These are phyloP conservation scores for Vitis cinerea DNA, from an alignment of 164 flowering plant genomes.

Conservation along the genomic window DNA sequence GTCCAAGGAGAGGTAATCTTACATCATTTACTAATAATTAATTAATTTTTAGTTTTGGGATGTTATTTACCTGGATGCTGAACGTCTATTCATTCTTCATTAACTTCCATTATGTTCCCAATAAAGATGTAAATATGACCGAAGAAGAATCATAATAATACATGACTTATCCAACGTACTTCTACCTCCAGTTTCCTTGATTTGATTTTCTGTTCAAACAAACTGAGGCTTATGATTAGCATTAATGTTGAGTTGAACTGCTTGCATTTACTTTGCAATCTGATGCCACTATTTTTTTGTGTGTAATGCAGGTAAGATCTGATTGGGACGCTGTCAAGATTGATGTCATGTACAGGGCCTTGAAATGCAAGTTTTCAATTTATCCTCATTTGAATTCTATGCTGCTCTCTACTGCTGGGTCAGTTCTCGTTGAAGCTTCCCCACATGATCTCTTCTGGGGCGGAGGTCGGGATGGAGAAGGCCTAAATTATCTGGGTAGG, in stretches of 20 bases:
- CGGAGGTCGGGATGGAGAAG: conserved; percentile 94
- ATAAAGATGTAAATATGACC: too few relatives aligned
- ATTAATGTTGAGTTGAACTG: too few relatives aligned
- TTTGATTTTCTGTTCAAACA: not conserved
- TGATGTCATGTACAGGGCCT: conserved; percentile 82
- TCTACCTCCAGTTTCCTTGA: not conserved
- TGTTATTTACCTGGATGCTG: too few relatives aligned
- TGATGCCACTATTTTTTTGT: not conserved
- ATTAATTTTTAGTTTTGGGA: too few relatives aligned
- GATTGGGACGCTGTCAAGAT: conserved; percentile 82
- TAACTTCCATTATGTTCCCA: too few relatives aligned
- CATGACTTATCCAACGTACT: too few relatives aligned
- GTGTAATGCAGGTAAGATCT: conserved; percentile 58
- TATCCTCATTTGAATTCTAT: conserved; percentile 81
- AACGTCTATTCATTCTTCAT: too few relatives aligned
- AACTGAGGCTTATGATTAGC: not conserved
- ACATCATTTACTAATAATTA: too few relatives aligned
- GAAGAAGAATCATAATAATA: too few relatives aligned
- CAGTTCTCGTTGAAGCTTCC: conserved; percentile 92
- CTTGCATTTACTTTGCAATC: not conserved
- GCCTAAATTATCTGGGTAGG: conserved; percentile 86
- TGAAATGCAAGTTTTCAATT: conserved; percentile 88
- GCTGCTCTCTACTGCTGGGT: conserved; percentile 85
- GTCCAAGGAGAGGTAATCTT: too few relatives aligned
- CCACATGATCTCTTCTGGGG: conserved; percentile 99